These are phyloP conservation scores for Linum usitatissimum DNA, from an alignment of 345 rosid genomes.

Conservation along the genomic window DNA sequence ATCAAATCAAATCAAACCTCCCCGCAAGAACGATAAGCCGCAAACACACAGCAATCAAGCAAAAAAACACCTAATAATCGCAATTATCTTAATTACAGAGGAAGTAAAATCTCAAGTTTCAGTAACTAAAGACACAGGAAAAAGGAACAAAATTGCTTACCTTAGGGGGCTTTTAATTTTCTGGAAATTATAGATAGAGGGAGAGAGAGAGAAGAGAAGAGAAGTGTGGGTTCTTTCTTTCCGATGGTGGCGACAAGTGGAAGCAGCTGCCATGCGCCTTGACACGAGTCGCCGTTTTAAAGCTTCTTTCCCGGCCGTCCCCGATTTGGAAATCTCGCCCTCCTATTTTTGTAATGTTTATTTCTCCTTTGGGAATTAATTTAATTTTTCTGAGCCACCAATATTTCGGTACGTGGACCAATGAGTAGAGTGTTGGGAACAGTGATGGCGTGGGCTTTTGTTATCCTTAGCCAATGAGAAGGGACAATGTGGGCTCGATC, in stretches of 20 bases:
- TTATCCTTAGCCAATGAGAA: conserved; percentile 27
- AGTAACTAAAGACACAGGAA: background rate
- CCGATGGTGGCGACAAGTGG: conserved; percentile 72
- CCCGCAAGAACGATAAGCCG: background rate
- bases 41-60: background rate
- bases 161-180: conserved; percentile 7
- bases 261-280: conserved; percentile 25
- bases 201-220: conserved; percentile 14
- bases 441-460: conserved; percentile 15
- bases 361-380: background rate
- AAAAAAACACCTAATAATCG: background rate
- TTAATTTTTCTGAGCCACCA: conserved; percentile 10
- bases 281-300: conserved; percentile 65
- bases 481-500: conserved; percentile 26
- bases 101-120: background rate
- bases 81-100: background rate
- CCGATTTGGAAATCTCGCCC: background rate
- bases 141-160: conserved; percentile 13
- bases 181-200: conserved; percentile 1
- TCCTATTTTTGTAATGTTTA: conserved; percentile 2
- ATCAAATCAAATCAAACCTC: background rate
- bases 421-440: conserved; percentile 15
- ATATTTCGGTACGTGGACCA: conserved; percentile 49
- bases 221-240: conserved; percentile 24
- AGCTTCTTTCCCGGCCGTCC: conserved; percentile 15